phyloP scores from a whole-genome alignment of 768 basidiomycete species.

The Phallus indusiatus region DNA sequence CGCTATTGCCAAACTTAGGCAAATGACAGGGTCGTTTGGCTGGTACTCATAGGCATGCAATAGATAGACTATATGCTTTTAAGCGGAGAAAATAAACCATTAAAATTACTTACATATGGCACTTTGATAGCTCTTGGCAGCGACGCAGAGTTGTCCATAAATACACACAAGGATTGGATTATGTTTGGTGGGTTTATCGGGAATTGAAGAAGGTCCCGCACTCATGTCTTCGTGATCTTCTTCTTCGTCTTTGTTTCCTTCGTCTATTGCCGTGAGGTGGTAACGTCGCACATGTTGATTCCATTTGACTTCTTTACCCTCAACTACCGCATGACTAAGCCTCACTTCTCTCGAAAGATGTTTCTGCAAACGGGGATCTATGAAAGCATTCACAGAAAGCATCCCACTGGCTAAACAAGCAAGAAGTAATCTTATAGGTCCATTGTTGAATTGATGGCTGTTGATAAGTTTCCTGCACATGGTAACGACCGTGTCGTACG shows the following conservation, averaged over 20 bases:
- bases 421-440: slow-evolving; percentile 68
- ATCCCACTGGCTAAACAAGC: slow-evolving; percentile 66
- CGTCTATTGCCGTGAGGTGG: slow-evolving; percentile 28
- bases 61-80: slow-evolving; percentile 57
- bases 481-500: slow-evolving; percentile 53
- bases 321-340: slow-evolving; percentile 54
- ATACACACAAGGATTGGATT: slow-evolving; percentile 63
- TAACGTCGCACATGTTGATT: slow-evolving; percentile 51
- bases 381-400: slow-evolving; percentile 64
- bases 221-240: slow-evolving; percentile 29
- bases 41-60: slow-evolving; percentile 82
- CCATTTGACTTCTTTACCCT: slow-evolving; percentile 58
- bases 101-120: slow-evolving; percentile 62
- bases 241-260: slow-evolving; percentile 23
- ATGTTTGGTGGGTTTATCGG: slow-evolving; percentile 52
- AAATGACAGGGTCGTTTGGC: slow-evolving; percentile 77
- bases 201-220: slow-evolving; percentile 9
- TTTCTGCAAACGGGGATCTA: slow-evolving; percentile 72
- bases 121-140: slow-evolving; percentile 80
- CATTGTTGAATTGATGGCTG: slow-evolving; percentile 77
- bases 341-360: slow-evolving; percentile 75
- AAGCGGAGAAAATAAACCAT: slow-evolving; percentile 1
- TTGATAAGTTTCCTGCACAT: slow-evolving; percentile 70
- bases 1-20: slow-evolving; percentile 71
- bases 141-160: slow-evolving; percentile 80